Evolutionary conservation across 2,329 filamentous ascomycete genomes (phyloP).

Genomic region (Ophiostoma himal-ulmi): DNA sequence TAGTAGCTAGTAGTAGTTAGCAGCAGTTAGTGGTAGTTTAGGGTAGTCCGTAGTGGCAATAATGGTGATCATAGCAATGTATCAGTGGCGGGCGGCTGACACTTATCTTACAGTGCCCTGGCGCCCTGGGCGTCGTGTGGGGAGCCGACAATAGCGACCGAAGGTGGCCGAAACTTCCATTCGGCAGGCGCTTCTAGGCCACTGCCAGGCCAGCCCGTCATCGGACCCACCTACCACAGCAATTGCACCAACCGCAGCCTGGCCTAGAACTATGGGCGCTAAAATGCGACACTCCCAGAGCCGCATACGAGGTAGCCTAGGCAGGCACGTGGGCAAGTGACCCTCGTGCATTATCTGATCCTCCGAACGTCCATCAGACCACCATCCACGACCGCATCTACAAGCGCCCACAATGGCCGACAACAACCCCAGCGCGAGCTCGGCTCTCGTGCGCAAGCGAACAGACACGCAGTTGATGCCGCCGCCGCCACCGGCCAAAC

Average conservation of each 20-base stretch:
- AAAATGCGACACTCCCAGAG: conserved; percentile 7
- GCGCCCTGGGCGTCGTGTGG: conserved; percentile 1
- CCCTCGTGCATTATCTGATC: not conserved
- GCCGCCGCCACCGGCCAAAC: conserved; percentile 75
- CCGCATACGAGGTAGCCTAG: not conserved
- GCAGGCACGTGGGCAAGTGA: not conserved
- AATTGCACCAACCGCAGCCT: not conserved
- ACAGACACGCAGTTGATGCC: conserved; percentile 73
- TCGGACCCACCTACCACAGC: not conserved
- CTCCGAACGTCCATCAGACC: not conserved
- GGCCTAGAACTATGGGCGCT: not conserved
- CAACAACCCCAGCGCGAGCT: conserved; percentile 37
- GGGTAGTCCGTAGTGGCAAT: not conserved
- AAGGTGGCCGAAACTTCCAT: conserved; percentile 26
- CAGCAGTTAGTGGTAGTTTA: not conserved
- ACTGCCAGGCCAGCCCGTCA: not conserved
- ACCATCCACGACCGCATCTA: not conserved
- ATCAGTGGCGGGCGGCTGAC: no score
- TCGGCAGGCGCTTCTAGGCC: not conserved
- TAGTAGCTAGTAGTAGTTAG: not conserved
- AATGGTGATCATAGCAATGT: no score
- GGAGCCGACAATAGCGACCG: conserved; percentile 21
- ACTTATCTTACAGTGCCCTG: not conserved
- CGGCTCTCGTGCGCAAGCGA: conserved; percentile 61
- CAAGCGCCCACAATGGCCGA: conserved; percentile 20